A percentile compares a stretch with the other conserved stretches of the same genome.
phyloP scores from a whole-genome alignment of 192 early-diverging fungal genomes.

The Kickxella alabastrina region DNA sequence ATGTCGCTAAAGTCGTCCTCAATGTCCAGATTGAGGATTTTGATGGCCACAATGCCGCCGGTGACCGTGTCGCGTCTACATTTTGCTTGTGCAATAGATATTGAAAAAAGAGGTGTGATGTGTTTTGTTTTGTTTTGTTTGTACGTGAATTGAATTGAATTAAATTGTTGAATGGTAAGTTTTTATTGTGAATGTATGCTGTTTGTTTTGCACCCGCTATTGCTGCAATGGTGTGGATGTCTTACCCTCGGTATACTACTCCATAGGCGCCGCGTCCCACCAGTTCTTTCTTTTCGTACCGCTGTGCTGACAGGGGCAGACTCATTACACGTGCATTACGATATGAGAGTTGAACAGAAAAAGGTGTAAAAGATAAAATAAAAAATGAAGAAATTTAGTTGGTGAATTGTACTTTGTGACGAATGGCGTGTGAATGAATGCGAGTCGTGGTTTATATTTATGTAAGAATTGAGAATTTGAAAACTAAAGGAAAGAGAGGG shows the following conservation, averaged over 20 bases:
- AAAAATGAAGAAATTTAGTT: background rate
- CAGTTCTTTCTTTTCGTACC: constrained; percentile 50
- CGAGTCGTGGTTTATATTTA: background rate
- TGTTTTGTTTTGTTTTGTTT: too few relatives aligned
- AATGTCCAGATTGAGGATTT: constrained; percentile 95
- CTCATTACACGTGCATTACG: constrained; percentile 44
- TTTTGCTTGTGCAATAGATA: too few relatives aligned
- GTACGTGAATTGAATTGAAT: too few relatives aligned
- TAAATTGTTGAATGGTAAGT: too few relatives aligned
- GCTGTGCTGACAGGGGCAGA: constrained; percentile 42
- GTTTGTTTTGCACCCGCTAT: too few relatives aligned
- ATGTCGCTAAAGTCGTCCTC: constrained; percentile 95
- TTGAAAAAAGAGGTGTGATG: too few relatives aligned
- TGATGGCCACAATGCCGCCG: constrained; percentile 86
- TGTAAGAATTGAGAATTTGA: too few relatives aligned
- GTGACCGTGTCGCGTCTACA: constrained; percentile 70
- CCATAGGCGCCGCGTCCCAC: constrained; percentile 51
- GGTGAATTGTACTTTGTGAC: too few relatives aligned
- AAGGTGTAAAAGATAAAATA: too few relatives aligned
- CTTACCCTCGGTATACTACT: constrained; percentile 48
- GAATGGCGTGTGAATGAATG: background rate
- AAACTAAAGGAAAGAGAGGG: background rate
- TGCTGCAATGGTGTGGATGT: too few relatives aligned
- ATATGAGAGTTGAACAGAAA: background rate
- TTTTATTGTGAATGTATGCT: too few relatives aligned